Conservation (phyloP, 164 flowering plant genomes). For the Dillenia suffruticosa region DNA sequence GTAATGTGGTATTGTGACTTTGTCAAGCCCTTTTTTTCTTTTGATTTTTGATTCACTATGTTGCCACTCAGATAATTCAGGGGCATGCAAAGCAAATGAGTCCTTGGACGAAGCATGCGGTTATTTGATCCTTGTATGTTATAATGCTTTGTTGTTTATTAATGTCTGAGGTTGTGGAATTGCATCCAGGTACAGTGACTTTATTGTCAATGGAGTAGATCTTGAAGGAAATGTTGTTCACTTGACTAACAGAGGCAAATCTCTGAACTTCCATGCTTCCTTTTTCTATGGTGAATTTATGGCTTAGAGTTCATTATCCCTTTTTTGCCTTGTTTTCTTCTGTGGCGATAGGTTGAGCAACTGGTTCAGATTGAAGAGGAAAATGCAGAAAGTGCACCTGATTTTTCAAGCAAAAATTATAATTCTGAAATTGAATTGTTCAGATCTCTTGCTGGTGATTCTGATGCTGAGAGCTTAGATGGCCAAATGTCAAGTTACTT, state of each 20-base stretch:
- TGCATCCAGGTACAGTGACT: constrained; percentile 71
- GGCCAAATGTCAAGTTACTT: constrained; percentile 38
- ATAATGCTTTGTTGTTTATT: background rate
- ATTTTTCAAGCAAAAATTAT: constrained; percentile 29
- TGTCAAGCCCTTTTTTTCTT: background rate
- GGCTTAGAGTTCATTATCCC: background rate
- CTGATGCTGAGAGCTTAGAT: constrained; percentile 59
- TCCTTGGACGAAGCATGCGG: background rate
- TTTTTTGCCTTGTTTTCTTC: constrained; percentile 1
- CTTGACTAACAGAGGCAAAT: constrained; percentile 61
- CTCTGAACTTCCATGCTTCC: background rate
- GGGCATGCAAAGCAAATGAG: background rate
- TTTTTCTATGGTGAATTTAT: background rate
- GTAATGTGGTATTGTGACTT: background rate
- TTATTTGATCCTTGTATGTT: background rate
- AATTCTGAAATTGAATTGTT: constrained; percentile 61
- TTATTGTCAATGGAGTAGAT: constrained; percentile 93
- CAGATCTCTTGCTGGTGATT: constrained; percentile 58
- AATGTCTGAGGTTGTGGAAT: background rate
- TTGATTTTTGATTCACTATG: background rate
- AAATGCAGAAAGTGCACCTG: constrained; percentile 22
- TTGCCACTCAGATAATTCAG: background rate
- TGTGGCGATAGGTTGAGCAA: background rate
- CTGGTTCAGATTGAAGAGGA: constrained; percentile 35
- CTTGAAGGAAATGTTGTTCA: constrained; percentile 81